phyloP scores from a whole-genome alignment of 805 yeast species.

The Wickerhamomyces subpelliculosus region DNA sequence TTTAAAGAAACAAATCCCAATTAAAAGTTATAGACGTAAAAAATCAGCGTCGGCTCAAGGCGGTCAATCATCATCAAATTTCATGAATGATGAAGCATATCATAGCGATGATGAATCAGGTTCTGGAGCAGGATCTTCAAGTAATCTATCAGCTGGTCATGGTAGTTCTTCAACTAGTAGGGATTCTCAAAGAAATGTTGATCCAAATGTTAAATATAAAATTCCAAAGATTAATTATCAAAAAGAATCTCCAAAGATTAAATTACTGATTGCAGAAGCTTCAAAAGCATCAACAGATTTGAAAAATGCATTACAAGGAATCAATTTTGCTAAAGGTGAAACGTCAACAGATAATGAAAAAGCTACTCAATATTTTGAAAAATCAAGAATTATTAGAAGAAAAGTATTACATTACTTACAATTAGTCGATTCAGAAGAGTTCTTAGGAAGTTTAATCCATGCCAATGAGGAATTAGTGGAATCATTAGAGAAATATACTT shows the following conservation, averaged over 20 bases:
- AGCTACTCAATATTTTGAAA: slow-evolving; percentile 61
- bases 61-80: slow-evolving; percentile 23
- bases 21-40: slow-evolving; percentile 12
- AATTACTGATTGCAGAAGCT: slow-evolving; percentile 64
- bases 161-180: slow-evolving; percentile 1
- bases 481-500: slow-evolving; percentile 65
- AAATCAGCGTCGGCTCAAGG: background rate
- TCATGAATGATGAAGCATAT: slow-evolving; percentile 49
- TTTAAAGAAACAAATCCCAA: slow-evolving; percentile 40
- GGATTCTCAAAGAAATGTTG: too few relatives aligned
- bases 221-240: slow-evolving; percentile 65
- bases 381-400: slow-evolving; percentile 69
- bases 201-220: slow-evolving; percentile 41
- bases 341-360: slow-evolving; percentile 58
- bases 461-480: slow-evolving; percentile 87
- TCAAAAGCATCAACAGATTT: slow-evolving; percentile 68
- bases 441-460: slow-evolving; percentile 76
- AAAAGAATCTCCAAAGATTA: slow-evolving; percentile 69
- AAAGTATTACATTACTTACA: slow-evolving; percentile 78
- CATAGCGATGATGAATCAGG: slow-evolving; percentile 27
- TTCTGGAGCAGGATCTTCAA: slow-evolving; percentile 17
- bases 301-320: slow-evolving; percentile 44
- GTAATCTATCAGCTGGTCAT: background rate
- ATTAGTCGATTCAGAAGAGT: slow-evolving; percentile 76
- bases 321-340: slow-evolving; percentile 36